Evolutionary conservation across 768 basidiomycete species (phyloP).

Genomic region (Tylopilus vinaceipallidus): DNA sequence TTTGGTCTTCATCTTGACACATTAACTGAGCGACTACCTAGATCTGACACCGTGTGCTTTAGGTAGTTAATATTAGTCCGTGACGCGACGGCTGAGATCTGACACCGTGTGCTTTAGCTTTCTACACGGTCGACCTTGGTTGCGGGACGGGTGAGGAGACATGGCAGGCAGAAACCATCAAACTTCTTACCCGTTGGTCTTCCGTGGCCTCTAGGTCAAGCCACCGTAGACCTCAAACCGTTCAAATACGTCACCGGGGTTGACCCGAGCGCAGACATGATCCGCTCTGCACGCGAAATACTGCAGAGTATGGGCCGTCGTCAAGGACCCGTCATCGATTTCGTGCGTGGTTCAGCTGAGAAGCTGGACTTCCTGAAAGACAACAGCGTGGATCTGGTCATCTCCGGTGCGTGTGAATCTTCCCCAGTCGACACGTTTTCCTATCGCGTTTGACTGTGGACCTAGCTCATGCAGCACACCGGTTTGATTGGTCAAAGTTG

Average conservation of each 20-base stretch:
- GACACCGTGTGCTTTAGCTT: too few species aligned
- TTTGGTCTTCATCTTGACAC: too few species aligned
- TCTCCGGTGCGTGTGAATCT: constrained; percentile 49
- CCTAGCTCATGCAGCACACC: constrained; percentile 75
- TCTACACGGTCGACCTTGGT: too few species aligned
- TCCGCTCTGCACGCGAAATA: constrained; percentile 45
- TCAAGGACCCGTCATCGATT: constrained; percentile 24
- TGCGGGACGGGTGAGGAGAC: too few species aligned
- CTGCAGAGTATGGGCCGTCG: constrained; percentile 8
- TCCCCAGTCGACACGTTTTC: not conserved
- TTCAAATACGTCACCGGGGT: constrained; percentile 67
- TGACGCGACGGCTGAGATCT: too few species aligned
- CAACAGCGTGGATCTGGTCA: constrained; percentile 60
- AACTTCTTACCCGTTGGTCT: too few species aligned
- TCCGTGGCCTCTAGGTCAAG: constrained; percentile 51
- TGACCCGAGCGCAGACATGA: constrained; percentile 77
- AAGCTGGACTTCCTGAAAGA: constrained; percentile 48
- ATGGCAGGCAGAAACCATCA: not conserved
- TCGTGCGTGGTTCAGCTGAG: constrained; percentile 48
- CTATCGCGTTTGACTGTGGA: not conserved
- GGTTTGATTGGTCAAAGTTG: constrained; percentile 73
- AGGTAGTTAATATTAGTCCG: too few species aligned
- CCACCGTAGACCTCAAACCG: constrained; percentile 52
- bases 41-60: too few species aligned
- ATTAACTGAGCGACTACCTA: too few species aligned